Evolutionary conservation across 116 monocot genomes (phyloP), one percentile per base, ranked within the genome.

Genomic region (Papilionanthe hybrid): DNA sequence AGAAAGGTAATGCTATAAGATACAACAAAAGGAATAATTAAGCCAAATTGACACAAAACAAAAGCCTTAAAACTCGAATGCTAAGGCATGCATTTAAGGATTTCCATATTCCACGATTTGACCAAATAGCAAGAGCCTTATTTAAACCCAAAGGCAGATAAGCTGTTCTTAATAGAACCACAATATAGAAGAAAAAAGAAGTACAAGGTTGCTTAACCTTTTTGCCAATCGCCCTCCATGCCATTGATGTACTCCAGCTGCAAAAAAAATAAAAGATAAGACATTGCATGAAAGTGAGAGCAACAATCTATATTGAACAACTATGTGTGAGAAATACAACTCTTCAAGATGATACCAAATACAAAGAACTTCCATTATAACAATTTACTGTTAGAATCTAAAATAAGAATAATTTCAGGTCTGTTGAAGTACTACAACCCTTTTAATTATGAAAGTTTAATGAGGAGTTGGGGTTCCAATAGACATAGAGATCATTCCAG

Each of bases 221-320:
- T 69, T 69, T 37, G 2, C 69, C 32, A 37, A 69, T 37, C 37
- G 69, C 69, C 69, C 37, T 69, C 69, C 69, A 69, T 69, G 69
- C 69, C 69, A 69, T 69, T 32, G 17, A 69, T 17, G 13, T 69
- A 17, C 25, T 69, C 37, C 37, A 32, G 69, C 69, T 69, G 37
- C 69, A 12, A 69, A 69, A 69, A 45, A 27, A 69, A 69, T 5
- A 7, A 69, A 69, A 69, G 65, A 27, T 18, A 69, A 1, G 17
- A 5, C 69, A 69, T 69, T 9, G 37, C 5, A 5, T 37, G 37
- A 69, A 12, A 17, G 15, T 30, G 3, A 30, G 37, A 69, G 29
- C 1, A 69, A 69, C 37, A 65, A 65, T 25, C 65, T 65, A 65
- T 65, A 65, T 65, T 25, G 8, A 65, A 37, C 37, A 5, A 69